These are phyloP conservation scores for Lentinula aciculospora DNA, from an alignment of 768 basidiomycete species.

Conservation along the genomic window DNA sequence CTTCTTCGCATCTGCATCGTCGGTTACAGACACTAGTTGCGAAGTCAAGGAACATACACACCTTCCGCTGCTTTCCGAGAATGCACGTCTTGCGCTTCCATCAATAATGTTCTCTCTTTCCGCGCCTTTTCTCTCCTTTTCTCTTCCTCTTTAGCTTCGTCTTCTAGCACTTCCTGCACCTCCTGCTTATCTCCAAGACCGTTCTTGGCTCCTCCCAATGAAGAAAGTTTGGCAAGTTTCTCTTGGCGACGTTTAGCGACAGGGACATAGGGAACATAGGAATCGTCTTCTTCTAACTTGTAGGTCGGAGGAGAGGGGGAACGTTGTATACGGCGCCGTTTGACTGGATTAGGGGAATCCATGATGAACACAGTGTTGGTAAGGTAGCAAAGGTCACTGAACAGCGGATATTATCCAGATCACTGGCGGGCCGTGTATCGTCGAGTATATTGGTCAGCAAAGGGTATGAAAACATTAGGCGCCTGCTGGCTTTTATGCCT, in stretches of 20 bases:
- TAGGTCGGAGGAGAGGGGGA: conserved; percentile 55
- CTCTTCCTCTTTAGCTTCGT: conserved; percentile 79
- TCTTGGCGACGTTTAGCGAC: conserved; percentile 80
- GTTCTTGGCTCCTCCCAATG: conserved; percentile 45
- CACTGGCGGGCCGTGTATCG: too few species aligned
- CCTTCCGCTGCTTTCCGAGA: conserved; percentile 77
- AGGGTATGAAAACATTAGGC: too few species aligned
- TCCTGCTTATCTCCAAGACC: conserved; percentile 18
- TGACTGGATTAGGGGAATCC: conserved; percentile 28
- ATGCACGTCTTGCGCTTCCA: conserved; percentile 96
- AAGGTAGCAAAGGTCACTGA: too few species aligned
- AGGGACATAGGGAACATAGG: conserved; percentile 83
- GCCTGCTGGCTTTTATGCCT: too few species aligned
- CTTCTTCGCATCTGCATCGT: conserved; percentile 69
- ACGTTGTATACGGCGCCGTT: conserved; percentile 47
- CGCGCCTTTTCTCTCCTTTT: conserved; percentile 64
- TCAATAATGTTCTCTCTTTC: conserved; percentile 79
- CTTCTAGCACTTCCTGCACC: conserved; percentile 60
- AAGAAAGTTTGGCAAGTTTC: conserved; percentile 70
- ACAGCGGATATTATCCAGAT: too few species aligned
- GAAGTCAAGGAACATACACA: conserved; percentile 21
- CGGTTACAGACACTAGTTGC: not conserved
- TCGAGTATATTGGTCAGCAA: too few species aligned
- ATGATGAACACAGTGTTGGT: too few species aligned
- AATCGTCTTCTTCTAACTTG: conserved; percentile 57